A percentile compares a stretch with the other conserved stretches of the same genome.
Evolutionary conservation across 495 filamentous ascomycete genomes (phyloP).

Genomic region (Lasiosphaeria hispida): DNA sequence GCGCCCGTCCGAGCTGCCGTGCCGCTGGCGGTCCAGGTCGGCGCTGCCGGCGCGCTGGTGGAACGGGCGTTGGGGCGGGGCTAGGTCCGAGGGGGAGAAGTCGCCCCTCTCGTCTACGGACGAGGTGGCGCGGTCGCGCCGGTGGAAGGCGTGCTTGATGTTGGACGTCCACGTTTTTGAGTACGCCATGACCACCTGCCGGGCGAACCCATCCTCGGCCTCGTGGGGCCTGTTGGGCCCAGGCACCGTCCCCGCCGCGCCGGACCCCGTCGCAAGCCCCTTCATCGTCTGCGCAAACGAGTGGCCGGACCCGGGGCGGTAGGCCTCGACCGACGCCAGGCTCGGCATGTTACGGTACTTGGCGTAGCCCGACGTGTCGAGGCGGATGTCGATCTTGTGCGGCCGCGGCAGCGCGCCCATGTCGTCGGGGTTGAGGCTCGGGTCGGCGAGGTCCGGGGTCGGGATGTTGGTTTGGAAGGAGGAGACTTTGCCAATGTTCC

Average conservation of each 20-base stretch:
- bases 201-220: conserved; percentile 40
- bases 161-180: conserved; percentile 41
- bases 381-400: conserved; percentile 43
- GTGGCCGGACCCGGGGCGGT: conserved; percentile 31
- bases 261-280: conserved; percentile 3
- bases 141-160: conserved; percentile 41
- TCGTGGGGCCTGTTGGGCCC: not conserved
- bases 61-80: conserved; percentile 10
- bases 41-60: conserved; percentile 37
- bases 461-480: conserved; percentile 46
- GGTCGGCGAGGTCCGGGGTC: conserved; percentile 24
- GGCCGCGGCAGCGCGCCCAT: conserved; percentile 51
- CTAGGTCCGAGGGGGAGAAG: conserved; percentile 18
- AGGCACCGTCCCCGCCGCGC: not conserved
- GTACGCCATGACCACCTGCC: conserved; percentile 52
- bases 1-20: conserved; percentile 3
- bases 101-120: conserved; percentile 13
- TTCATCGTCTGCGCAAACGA: conserved; percentile 23
- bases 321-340: conserved; percentile 30
- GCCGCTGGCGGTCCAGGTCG: conserved; percentile 22
- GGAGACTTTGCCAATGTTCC: conserved; percentile 79
- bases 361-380: conserved; percentile 49
- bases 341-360: conserved; percentile 49
- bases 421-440: conserved; percentile 35
- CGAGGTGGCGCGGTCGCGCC: conserved; percentile 24